Evolutionary conservation across 208 protist species (phyloP).

Genomic region (Leishmania guyanensis): DNA sequence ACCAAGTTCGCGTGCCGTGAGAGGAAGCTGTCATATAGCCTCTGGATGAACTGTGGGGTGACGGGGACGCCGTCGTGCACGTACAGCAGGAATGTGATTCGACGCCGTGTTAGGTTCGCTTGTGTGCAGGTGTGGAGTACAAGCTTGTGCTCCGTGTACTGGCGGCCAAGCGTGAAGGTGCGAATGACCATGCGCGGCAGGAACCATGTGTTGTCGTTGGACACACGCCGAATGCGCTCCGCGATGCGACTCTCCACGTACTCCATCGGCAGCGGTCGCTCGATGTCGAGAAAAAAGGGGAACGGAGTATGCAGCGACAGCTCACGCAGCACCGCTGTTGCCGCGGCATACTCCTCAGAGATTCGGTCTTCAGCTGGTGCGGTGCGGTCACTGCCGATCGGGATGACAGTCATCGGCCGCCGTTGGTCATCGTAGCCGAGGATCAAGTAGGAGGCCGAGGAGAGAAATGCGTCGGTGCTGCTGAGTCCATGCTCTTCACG

Average conservation of each 20-base stretch:
- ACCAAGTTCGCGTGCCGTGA: conserved; percentile 78
- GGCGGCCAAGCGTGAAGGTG: conserved; percentile 75
- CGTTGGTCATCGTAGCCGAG: conserved; percentile 73
- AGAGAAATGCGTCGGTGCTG: conserved; percentile 65
- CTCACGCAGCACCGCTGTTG: conserved; percentile 59
- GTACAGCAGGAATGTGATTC: conserved; percentile 87
- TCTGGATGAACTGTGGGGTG: conserved; percentile 60
- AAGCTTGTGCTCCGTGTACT: conserved; percentile 75
- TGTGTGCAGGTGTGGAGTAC: conserved; percentile 87
- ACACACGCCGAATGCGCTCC: conserved; percentile 81
- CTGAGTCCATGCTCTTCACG: conserved; percentile 31
- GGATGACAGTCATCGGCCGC: conserved; percentile 76
- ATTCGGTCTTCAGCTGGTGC: conserved; percentile 25
- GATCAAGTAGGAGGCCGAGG: conserved; percentile 79
- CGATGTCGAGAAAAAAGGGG: conserved; percentile 86
- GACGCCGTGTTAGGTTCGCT: conserved; percentile 74
- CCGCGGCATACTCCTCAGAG: conserved; percentile 62
- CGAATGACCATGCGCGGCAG: conserved; percentile 78
- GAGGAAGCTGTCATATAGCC: conserved; percentile 63
- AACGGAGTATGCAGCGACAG: conserved; percentile 68
- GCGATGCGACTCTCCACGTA: conserved; percentile 71
- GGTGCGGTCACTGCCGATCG: conserved; percentile 46
- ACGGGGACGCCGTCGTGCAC: conserved; percentile 67
- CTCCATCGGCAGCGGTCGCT: conserved; percentile 59
- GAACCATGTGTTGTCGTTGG: conserved; percentile 86